Evolutionary conservation across 108 stramenopile genomes (phyloP).

Genomic region (Pseudonitzschia multistriata): DNA sequence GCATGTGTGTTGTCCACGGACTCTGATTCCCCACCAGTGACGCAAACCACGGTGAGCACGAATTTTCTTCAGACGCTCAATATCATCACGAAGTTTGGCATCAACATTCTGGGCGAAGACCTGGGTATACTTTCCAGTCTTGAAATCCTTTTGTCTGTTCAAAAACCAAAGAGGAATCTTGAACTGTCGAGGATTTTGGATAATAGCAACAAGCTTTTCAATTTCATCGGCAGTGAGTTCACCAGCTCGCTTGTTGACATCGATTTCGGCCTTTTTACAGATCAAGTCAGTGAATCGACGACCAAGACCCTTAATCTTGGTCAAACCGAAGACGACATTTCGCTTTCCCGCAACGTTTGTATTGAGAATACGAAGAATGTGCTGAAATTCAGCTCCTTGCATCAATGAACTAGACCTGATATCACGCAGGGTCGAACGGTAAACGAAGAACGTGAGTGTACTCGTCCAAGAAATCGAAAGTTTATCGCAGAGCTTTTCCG

Average conservation of each 20-base stretch:
- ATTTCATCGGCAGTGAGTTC: constrained; percentile 98
- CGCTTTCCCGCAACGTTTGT: constrained; percentile 99
- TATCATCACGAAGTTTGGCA: constrained; percentile 98
- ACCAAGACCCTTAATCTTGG: constrained; percentile 98
- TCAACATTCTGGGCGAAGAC: constrained; percentile 96
- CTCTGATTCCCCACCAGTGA: constrained; percentile 99
- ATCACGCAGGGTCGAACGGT: not conserved
- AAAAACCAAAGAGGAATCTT: constrained; percentile 99
- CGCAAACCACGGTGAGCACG: constrained; percentile 99
- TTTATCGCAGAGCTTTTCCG: not conserved
- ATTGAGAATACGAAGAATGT: constrained; percentile 99
- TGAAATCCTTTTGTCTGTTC: constrained; percentile 99
- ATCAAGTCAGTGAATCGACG: constrained; percentile 98
- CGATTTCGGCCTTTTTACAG: constrained; percentile 99
- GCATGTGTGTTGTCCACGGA: constrained; percentile 99
- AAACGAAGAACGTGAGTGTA: not conserved
- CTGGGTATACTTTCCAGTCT: constrained; percentile 98
- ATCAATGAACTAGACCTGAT: constrained; percentile 74
- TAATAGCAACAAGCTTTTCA: constrained; percentile 98
- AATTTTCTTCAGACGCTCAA: constrained; percentile 98
- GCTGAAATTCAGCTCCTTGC: constrained; percentile 98
- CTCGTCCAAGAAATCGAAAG: too few species aligned
- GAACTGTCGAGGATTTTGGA: constrained; percentile 98
- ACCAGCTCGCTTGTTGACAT: constrained; percentile 98
- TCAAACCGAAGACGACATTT: constrained; percentile 98